Evolutionary conservation across 129 eudicot genomes (phyloP), one percentile per base, ranked within the genome.

Genomic region (Chrysanthemum seticuspe): DNA sequence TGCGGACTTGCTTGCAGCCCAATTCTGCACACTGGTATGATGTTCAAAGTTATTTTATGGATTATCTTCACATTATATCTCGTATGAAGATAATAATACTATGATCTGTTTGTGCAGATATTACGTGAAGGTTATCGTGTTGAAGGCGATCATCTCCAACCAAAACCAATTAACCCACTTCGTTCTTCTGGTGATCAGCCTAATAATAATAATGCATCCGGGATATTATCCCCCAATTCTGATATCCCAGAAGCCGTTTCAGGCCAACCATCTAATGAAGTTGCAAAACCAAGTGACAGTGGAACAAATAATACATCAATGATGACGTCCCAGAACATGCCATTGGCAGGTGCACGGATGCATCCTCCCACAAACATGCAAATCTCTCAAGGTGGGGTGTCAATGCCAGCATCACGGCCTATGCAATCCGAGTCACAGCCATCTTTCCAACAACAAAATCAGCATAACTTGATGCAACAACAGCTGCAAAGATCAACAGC

Each of bases 1-100:
- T 74, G 98, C 98, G 3, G 98, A 94, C 84, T 82, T 90, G 76
- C 91, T 94, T 51, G 98, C 96, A 34, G 85, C 85, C 40, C 97
- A 94, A 83, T 83, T 83, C 65, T 75, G 81, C 71, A 77, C 84
- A 14, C 84, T 84, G 97, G 98, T 94, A 86, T n/a, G 83, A 54
- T 16, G 61, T 56, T 51, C 9, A 23, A 52, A 48, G 21, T 69
- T 51, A 74, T 57, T 25, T 70, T 40, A 6, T 40, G 45, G 58
- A 53, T 3, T 3, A 12, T 53, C n/a, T 29, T 68, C 11, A 11
- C 56, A 47, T 55, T 65, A 45, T 51, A 1, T 53, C 67, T 61
- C 47, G 25, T 21, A 23, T 67, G 64, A 59, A 54, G 23, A 34
- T n/a, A 3, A 60, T 67, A 40, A 6, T 51, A 2, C 2, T 66